Evolutionary conservation across 2,329 filamentous ascomycete genomes (phyloP).

Genomic region (Aspergillus sp.): DNA sequence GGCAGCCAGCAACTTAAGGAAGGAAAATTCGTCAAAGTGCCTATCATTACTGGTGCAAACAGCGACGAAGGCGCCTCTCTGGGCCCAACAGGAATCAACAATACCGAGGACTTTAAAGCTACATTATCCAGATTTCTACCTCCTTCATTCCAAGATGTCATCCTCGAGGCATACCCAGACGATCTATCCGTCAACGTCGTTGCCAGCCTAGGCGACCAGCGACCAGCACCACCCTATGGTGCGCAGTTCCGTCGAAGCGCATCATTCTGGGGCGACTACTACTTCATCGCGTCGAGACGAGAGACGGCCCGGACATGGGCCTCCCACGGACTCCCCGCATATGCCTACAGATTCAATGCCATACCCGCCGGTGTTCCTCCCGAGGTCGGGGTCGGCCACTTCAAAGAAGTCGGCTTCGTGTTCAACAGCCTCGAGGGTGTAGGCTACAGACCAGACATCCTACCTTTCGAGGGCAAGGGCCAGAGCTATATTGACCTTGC

Average conservation of each 20-base stretch:
- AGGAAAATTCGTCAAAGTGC: slow-evolving; percentile 63
- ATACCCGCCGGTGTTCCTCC: slow-evolving; percentile 8
- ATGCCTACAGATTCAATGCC: slow-evolving; percentile 15
- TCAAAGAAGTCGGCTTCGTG: not conserved
- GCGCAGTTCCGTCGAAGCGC: slow-evolving; percentile 11
- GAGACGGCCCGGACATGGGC: slow-evolving; percentile 13
- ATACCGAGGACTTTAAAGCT: slow-evolving; percentile 53
- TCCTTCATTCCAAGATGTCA: not conserved
- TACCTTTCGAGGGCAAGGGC: not conserved
- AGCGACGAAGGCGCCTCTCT: slow-evolving; percentile 65
- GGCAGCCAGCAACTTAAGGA: slow-evolving; percentile 55
- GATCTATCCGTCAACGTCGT: not conserved
- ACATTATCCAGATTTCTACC: slow-evolving; percentile 9
- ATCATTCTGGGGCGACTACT: slow-evolving; percentile 13
- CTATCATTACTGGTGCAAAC: slow-evolving; percentile 64
- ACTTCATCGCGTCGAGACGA: slow-evolving; percentile 13
- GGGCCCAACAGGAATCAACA: slow-evolving; percentile 54
- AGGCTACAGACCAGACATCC: not conserved
- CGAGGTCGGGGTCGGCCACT: slow-evolving; percentile 10
- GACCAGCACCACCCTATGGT: slow-evolving; percentile 10
- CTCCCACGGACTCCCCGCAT: slow-evolving; percentile 2
- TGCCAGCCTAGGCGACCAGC: not conserved
- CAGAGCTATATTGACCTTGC: not conserved
- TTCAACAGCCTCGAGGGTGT: slow-evolving; percentile 8
- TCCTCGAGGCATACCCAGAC: slow-evolving; percentile 2